These are phyloP conservation scores for Ichthyophthirius multifiliis DNA, from an alignment of 169 alveolate genomes.

Conservation along the genomic window DNA sequence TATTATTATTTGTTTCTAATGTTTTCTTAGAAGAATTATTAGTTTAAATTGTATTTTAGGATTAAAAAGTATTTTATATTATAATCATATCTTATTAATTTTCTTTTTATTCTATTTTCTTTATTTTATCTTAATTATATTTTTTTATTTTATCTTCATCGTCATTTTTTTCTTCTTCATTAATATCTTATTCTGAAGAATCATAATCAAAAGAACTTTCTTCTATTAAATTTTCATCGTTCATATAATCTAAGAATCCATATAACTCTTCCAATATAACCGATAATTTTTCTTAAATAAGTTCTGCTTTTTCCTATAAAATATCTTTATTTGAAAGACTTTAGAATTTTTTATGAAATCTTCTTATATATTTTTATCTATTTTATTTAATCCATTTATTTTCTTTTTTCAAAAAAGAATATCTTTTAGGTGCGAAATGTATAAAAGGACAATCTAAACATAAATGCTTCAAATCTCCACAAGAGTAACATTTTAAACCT, in stretches of 20 bases:
- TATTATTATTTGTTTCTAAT: background rate
- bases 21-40: background rate
- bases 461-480: background rate
- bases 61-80: background rate
- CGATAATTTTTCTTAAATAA: background rate
- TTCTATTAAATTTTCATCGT: background rate
- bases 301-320: background rate
- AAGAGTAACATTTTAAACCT: background rate
- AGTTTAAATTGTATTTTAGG: background rate
- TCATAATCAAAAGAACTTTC: no score
- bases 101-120: background rate
- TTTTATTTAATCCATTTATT: background rate
- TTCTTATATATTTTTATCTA: background rate
- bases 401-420: background rate
- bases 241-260: no score
- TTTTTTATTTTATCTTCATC: background rate
- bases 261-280: background rate
- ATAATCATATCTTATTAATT: background rate
- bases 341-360: background rate
- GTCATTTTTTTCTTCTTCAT: background rate
- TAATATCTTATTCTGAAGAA: background rate
- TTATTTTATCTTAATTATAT: background rate
- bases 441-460: background rate
- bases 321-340: background rate
- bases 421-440: background rate